Percentiles rank a stretch among this genome's conserved stretches.
phyloP scores from a whole-genome alignment of 306 rosid species.

The Alnus glutinosa region DNA sequence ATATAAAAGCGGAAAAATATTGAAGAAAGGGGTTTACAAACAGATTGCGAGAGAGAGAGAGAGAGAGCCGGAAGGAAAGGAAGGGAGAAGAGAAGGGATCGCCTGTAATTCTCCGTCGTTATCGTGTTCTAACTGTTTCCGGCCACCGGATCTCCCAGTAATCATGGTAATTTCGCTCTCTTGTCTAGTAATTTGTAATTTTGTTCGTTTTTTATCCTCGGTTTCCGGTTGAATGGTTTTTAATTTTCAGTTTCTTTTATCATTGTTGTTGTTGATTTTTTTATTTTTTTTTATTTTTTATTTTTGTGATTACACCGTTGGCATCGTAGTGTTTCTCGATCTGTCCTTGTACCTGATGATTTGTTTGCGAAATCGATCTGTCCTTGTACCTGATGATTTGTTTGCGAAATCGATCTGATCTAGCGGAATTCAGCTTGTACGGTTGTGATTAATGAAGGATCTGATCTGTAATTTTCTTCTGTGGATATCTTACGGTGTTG shows the following conservation, averaged over 20 bases:
- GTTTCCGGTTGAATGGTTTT: neutral
- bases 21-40: too few relatives aligned
- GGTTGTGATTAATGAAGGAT: neutral
- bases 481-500: neutral
- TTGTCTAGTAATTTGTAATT: neutral
- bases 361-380: neutral
- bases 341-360: neutral
- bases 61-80: neutral
- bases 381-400: neutral
- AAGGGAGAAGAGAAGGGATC: neutral
- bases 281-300: too few relatives aligned
- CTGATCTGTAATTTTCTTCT: neutral
- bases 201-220: neutral
- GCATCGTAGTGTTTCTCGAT: neutral
- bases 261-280: too few relatives aligned
- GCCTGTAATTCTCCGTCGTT: slow-evolving; percentile 18
- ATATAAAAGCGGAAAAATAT: neutral
- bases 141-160: slow-evolving; percentile 17
- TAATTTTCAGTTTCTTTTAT: neutral
- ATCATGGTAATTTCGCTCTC: slow-evolving; percentile 33
- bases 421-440: neutral
- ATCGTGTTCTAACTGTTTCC: slow-evolving; percentile 1
- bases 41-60: neutral
- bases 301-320: neutral
- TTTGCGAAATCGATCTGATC: neutral